Conservation (phyloP, 108 stramenopile species). For the Skeletonema costatum region DNA sequence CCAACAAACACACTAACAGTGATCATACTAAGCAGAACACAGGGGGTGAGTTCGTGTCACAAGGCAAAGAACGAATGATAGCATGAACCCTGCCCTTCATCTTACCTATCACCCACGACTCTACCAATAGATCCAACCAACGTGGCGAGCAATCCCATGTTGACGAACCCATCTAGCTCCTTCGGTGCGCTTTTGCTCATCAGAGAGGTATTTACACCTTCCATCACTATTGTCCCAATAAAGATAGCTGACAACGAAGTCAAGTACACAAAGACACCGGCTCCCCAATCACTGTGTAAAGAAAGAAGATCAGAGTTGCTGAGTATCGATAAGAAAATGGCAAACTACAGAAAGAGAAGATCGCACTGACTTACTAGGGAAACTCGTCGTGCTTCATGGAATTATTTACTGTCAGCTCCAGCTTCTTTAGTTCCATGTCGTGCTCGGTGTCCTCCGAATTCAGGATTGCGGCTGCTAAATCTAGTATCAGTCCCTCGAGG, state of each 20-base stretch:
- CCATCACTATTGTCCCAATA: constrained; percentile 61
- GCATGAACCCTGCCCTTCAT: neutral
- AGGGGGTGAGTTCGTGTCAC: neutral
- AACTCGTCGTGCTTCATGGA: constrained; percentile 30
- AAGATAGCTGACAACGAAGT: constrained; percentile 62
- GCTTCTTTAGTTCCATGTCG: neutral
- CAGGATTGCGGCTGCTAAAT: constrained; percentile 12
- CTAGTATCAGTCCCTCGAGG: constrained; percentile 42
- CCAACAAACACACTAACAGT: constrained; percentile 45
- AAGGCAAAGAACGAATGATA: neutral
- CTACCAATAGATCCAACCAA: constrained; percentile 63
- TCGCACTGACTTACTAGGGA: neutral
- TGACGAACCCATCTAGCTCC: constrained; percentile 53
- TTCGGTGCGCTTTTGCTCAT: constrained; percentile 73
- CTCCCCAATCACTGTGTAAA: constrained; percentile 71
- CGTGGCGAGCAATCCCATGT: constrained; percentile 71
- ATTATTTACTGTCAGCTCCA: constrained; percentile 7
- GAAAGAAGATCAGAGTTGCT: constrained; percentile 3
- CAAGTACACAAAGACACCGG: constrained; percentile 71
- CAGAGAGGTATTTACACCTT: constrained; percentile 65
- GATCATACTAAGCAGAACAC: constrained; percentile 36
- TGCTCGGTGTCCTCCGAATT: constrained; percentile 10
- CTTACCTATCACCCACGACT: constrained; percentile 57
- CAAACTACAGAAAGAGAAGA: constrained; percentile 18
- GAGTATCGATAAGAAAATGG: constrained; percentile 12